Evolutionary conservation across 306 rosid genomes (phyloP).

Genomic region (Bauhinia variegata): DNA sequence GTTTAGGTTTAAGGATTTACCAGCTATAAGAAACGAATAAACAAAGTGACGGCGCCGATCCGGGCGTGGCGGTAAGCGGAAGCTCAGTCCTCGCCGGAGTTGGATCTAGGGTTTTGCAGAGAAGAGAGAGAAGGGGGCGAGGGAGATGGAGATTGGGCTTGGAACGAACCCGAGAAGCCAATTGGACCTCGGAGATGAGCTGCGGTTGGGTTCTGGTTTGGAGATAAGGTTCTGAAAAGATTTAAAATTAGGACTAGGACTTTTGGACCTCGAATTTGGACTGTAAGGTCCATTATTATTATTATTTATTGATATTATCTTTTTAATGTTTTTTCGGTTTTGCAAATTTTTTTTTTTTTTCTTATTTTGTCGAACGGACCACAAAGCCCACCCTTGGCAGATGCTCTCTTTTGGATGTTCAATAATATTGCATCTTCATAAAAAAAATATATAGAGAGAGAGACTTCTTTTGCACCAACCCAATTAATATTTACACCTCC

Average conservation of each 20-base stretch:
- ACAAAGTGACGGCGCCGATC: slow-evolving; percentile 23
- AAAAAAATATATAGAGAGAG: no score
- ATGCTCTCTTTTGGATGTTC: no score
- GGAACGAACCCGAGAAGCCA: slow-evolving; percentile 69
- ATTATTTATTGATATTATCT: slow-evolving; percentile 26
- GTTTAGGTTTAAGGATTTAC: slow-evolving; percentile 41
- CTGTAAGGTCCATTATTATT: slow-evolving; percentile 68
- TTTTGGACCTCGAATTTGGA: slow-evolving; percentile 49
- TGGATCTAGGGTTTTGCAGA: slow-evolving; percentile 80
- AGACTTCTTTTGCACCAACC: no score
- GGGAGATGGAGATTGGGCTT: slow-evolving; percentile 80
- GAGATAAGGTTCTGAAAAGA: slow-evolving; percentile 47
- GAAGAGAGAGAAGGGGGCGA: slow-evolving; percentile 40
- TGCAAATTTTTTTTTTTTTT: neutral
- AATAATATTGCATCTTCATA: no score
- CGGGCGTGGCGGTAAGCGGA: neutral
- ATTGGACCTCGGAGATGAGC: slow-evolving; percentile 69
- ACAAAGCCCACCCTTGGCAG: slow-evolving; percentile 30
- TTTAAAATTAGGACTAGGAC: slow-evolving; percentile 35
- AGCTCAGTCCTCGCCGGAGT: slow-evolving; percentile 48
- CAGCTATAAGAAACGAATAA: slow-evolving; percentile 8
- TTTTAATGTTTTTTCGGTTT: neutral
- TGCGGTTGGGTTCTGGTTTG: slow-evolving; percentile 34
- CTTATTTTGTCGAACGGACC: slow-evolving; percentile 30
- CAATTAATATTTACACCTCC: no score